phyloP scores from a whole-genome alignment of 306 rosid genomes.

The Pyrus bretschneideri region DNA sequence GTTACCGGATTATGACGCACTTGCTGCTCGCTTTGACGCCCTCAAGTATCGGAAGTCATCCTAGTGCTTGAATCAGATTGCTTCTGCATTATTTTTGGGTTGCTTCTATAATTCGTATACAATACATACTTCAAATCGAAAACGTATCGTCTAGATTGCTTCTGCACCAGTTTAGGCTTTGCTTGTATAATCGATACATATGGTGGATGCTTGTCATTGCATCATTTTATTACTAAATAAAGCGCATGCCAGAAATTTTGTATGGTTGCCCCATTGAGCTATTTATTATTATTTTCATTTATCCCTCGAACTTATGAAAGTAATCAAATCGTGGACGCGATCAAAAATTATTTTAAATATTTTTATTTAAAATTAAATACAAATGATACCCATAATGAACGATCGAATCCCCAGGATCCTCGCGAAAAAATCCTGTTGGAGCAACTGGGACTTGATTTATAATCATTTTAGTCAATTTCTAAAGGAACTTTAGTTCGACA shows the following conservation, averaged over 20 bases:
- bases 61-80: not conserved
- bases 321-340: too few species aligned
- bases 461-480: too few species aligned
- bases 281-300: too few species aligned
- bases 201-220: constrained; percentile 12
- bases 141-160: constrained; percentile 14
- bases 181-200: constrained; percentile 1
- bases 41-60: constrained; percentile 59
- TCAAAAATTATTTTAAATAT: too few species aligned
- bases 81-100: not conserved
- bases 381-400: fast-evolving
- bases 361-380: too few species aligned
- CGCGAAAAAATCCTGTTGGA: too few species aligned
- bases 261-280: not conserved
- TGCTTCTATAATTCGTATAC: constrained; percentile 10
- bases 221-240: constrained; percentile 12
- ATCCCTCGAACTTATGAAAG: too few species aligned
- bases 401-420: fast-evolving
- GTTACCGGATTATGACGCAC: constrained; percentile 77
- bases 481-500: too few species aligned
- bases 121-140: constrained; percentile 14
- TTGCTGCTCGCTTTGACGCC: constrained; percentile 85
- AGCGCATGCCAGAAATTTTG: not conserved
- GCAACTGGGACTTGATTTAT: too few species aligned
- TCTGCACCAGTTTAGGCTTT: not conserved